Base-by-base conservation (phyloP, 768 basidiomycete genomes). In the Mycena indigotica region DNA sequence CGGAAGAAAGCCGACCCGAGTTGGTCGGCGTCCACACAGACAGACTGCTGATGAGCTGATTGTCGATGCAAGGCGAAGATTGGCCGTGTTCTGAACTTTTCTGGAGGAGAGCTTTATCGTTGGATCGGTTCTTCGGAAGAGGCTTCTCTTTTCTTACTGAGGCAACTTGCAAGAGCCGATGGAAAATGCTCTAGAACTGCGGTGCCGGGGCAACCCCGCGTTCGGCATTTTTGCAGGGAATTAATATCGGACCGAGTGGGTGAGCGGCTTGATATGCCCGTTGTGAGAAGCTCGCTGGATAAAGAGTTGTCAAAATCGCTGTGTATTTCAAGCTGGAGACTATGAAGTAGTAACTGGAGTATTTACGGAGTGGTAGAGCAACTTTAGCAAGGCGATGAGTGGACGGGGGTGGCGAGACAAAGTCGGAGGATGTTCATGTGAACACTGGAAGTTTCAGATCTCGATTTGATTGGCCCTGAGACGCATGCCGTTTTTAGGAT, bases 211-310 rank as follows among this genome's bases (percentile, higher is more conserved):
- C n/a, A n/a, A n/a, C n/a, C n/a, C n/a, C n/a, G n/a, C n/a, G n/a
- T n/a, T n/a, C n/a, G n/a, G n/a, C n/a, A n/a, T n/a, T n/a, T n/a
- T n/a, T n/a, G n/a, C n/a, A n/a, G n/a, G n/a, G n/a, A n/a, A n/a
- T n/a, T n/a, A n/a, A n/a, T n/a, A n/a, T n/a, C n/a, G n/a, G n/a
- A n/a, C n/a, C n/a, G n/a, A n/a, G n/a, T n/a, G n/a, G n/a, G n/a
- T 26, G 25, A 39, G 60, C 68, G 68, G 68, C 59, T 41, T 64
- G 39, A 32, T 13, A 62, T 61, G 66, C 40, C 68, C 68, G 68
- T 62, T 64, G 60, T 69, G 67, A 45, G 68, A 69, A 56, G 54
- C 29, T 38, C 17, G 50, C 52, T 53, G 26, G 4, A 21, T 35
- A 4, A 21, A 49, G n/a, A 49, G 28, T 17, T 19, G 51, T 19